These are phyloP conservation scores for Fusarium napiforme DNA, from an alignment of 2,329 filamentous ascomycete species.

Conservation along the genomic window DNA sequence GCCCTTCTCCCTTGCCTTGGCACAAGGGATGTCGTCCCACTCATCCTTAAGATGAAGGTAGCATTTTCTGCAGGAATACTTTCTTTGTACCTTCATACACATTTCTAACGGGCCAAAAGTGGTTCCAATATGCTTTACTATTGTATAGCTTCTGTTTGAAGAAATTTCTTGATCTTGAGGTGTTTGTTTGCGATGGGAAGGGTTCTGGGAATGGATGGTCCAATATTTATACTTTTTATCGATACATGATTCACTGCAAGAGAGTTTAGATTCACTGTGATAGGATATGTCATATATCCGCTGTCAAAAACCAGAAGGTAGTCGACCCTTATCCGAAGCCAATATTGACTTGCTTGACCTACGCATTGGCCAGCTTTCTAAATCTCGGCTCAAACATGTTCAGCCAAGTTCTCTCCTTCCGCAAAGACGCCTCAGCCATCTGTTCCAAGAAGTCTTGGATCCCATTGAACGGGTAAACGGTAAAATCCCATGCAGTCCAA, in stretches of 20 bases:
- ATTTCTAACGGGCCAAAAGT: accelerated
- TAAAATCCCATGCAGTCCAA: conserved; percentile 10
- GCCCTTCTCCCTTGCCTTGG: not conserved
- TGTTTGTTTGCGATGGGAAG: no score
- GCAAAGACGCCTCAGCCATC: not conserved
- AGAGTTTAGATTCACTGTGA: not conserved
- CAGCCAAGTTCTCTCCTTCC: not conserved
- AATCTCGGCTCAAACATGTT: conserved; percentile 9
- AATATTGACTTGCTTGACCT: no score
- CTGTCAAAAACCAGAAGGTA: no score
- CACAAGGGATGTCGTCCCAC: not conserved
- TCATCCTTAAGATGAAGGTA: not conserved
- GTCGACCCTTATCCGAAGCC: no score
- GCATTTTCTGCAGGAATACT: not conserved
- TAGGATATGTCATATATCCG: accelerated
- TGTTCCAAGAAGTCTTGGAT: not conserved
- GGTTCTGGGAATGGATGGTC: no score
- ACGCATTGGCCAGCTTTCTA: not conserved
- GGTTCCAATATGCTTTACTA: not conserved
- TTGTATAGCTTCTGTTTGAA: no score
- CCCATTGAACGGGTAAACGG: not conserved
- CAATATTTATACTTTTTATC: not conserved
- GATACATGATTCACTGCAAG: not conserved
- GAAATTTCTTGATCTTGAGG: not conserved
- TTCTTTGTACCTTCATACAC: not conserved